Conservation (phyloP, 179 eudicot species). For the Silene noctiflora region DNA sequence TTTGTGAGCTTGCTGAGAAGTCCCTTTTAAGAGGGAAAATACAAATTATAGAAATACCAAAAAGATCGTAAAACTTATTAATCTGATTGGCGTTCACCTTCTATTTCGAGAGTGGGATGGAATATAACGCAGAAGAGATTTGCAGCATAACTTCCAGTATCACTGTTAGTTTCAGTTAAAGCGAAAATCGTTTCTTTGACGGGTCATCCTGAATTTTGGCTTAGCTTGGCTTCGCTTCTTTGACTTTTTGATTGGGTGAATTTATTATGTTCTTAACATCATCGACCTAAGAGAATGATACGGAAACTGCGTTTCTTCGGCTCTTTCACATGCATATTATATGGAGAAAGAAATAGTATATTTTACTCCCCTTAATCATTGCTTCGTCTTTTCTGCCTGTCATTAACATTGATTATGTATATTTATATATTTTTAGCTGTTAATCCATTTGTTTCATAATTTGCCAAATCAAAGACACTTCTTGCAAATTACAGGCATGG, state of each 20-base stretch:
- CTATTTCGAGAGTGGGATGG: neutral
- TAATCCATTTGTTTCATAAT: constrained; percentile 7
- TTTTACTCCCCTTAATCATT: constrained; percentile 1
- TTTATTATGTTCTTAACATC: too few relatives aligned
- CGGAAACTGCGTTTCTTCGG: constrained; percentile 8
- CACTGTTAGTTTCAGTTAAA: neutral
- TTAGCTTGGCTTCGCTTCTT: constrained; percentile 9
- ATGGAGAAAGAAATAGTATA: constrained; percentile 10
- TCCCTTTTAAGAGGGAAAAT: neutral
- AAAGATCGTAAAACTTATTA: neutral
- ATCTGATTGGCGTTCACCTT: neutral
- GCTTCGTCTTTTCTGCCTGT: constrained; percentile 11
- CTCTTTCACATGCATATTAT: constrained; percentile 17
- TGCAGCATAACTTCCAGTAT: constrained; percentile 2
- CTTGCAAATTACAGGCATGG: constrained; percentile 57
- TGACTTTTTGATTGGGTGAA: neutral
- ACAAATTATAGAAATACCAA: neutral
- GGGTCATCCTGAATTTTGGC: neutral
- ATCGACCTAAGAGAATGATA: neutral
- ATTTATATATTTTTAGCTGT: constrained; percentile 19
- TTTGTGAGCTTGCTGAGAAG: neutral
- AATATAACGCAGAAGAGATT: neutral
- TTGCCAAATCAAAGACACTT: constrained; percentile 11
- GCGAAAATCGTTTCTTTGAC: neutral
- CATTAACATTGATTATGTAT: constrained; percentile 13